These are phyloP conservation scores for Globisporangium lucens DNA, from an alignment of 352 stramenopile species.

Conservation along the genomic window DNA sequence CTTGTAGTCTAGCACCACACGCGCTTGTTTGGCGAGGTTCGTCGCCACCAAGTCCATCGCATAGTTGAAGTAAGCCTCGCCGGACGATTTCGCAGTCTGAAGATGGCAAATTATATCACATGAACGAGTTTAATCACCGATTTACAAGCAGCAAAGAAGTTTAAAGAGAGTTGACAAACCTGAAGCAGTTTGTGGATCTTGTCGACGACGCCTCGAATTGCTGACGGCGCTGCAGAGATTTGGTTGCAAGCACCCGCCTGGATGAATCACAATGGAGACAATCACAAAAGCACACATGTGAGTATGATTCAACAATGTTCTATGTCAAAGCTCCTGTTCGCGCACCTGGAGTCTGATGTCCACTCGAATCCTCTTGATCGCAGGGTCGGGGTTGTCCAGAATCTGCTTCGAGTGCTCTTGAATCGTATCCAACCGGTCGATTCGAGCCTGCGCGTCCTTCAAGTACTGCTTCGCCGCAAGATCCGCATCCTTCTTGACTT, in stretches of 20 bases:
- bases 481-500: constrained; percentile 30
- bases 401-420: constrained; percentile 46
- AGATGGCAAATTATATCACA: not conserved
- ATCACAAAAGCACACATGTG: not conserved
- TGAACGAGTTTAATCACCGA: not conserved
- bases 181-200: constrained; percentile 68
- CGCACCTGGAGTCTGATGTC: constrained; percentile 62
- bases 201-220: constrained; percentile 57
- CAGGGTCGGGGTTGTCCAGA: constrained; percentile 38
- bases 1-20: constrained; percentile 74
- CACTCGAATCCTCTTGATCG: constrained; percentile 65
- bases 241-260: constrained; percentile 80
- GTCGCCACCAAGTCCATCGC: constrained; percentile 66
- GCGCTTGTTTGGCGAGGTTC: constrained; percentile 69
- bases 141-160: not conserved
- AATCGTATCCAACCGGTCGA: constrained; percentile 50
- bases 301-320: not conserved
- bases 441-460: constrained; percentile 36
- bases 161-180: constrained; percentile 16
- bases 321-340: too few species aligned
- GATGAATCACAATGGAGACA: not conserved
- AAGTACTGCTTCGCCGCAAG: constrained; percentile 42
- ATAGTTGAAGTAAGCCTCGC: constrained; percentile 67
- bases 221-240: constrained; percentile 65
- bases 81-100: constrained; percentile 48